Base-by-base conservation (phyloP, 2,329 filamentous ascomycete genomes). In the Aspergillus ochraceoroseus region DNA sequence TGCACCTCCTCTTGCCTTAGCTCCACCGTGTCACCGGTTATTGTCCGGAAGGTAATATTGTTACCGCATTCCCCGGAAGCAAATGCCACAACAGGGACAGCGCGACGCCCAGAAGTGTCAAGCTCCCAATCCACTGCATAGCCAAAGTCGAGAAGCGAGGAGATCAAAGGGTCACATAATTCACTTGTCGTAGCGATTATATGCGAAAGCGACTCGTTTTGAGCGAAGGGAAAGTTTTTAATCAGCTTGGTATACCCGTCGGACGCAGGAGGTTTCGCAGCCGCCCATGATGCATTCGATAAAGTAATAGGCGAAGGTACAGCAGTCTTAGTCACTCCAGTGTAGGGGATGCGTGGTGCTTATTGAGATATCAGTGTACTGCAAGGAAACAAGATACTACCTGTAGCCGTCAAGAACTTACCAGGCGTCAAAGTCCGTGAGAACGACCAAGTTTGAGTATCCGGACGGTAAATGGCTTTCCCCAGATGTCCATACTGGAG, bases 401-500 rank as follows among this genome's bases (percentile, higher is more conserved):
- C 7, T 20, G 27, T 22, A 17, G 20, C 32, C 30, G 20, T 4
- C 4, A 19, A 27, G 35, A 25, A 35, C 54, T 41, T 56, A 66
- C 57, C 44, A 14, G 45, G 54, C 22, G 48, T 49, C 23, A 63
- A 54, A 1, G 56, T 58, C 32, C 72, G 66, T 34, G 61, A 54
- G 51, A 75, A 76, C n/a, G 51, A 51, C 76, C 76, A 80, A 39
- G 59, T 47, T 29, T 65, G 62, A 5, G 63, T 63, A 4, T 75
- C 68, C 1, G 65, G 43, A 39, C 70, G 58, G 56, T 79, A 80
- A n/a, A 58, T 52, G 31, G 71, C 64, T 48, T 63, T 64, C 51
- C 76, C 76, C 41, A 76, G 63, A 53, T 78, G 74, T 64, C 77
- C 77, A 62, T 77, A 79, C 46, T 73, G 72, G 37, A 79, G 71